Conservation (phyloP, 768 basidiomycete genomes). For the Lactifluus rugatus region DNA sequence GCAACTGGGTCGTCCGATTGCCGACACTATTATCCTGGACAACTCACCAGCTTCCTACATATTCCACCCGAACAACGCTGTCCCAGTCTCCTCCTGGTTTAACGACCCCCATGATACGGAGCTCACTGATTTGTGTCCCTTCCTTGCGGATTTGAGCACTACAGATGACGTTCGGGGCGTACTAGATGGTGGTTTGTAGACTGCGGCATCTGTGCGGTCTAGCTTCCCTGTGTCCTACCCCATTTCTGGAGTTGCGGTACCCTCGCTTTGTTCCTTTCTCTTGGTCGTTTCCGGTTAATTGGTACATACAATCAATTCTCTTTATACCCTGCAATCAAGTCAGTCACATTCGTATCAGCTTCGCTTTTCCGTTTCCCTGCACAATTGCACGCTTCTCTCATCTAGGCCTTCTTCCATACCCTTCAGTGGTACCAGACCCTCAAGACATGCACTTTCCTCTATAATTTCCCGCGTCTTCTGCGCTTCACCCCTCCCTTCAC, state of each 20-base stretch:
- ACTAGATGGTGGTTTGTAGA: slow-evolving; percentile 72
- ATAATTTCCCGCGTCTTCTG: neutral
- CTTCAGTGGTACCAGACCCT: neutral
- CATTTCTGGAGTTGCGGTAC: neutral
- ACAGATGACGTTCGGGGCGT: slow-evolving; percentile 90
- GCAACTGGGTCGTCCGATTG: slow-evolving; percentile 88
- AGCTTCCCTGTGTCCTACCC: neutral
- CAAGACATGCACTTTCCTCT: neutral
- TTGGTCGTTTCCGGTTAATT: slow-evolving; percentile 20
- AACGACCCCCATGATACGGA: slow-evolving; percentile 98
- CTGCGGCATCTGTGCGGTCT: neutral
- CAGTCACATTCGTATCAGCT: slow-evolving; percentile 20
- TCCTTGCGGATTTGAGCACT: slow-evolving; percentile 76
- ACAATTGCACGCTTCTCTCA: slow-evolving; percentile 8
- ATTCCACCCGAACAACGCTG: slow-evolving; percentile 98
- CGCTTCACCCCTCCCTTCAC: neutral
- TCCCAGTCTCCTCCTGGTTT: slow-evolving; percentile 99
- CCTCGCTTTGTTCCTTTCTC: slow-evolving; percentile 13
- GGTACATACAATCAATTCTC: slow-evolving; percentile 22
- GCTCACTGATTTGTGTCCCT: slow-evolving; percentile 89
- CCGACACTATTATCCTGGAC: slow-evolving; percentile 94
- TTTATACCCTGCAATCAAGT: slow-evolving; percentile 21
- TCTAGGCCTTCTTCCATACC: neutral
- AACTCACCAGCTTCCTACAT: slow-evolving; percentile 99
- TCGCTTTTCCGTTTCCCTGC: slow-evolving; percentile 2